phyloP scores from a whole-genome alignment of 192 early-diverging fungal genomes.

The Entomortierella chlamydospora region DNA sequence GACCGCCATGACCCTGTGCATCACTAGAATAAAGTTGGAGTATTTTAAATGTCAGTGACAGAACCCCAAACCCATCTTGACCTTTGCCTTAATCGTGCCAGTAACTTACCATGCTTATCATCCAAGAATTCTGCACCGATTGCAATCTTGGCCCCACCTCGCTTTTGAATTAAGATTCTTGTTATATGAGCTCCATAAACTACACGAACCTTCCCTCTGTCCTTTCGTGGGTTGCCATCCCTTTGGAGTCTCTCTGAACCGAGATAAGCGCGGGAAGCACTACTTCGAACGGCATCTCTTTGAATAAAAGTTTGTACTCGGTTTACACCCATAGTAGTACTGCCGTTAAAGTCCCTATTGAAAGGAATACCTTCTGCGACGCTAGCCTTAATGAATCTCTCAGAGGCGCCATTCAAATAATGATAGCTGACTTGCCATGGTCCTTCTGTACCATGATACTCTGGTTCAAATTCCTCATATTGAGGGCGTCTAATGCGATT shows the following conservation, averaged over 20 bases:
- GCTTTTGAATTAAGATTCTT: constrained; percentile 24
- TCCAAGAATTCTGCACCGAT: constrained; percentile 47
- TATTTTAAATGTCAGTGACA: no score
- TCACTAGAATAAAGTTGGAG: constrained; percentile 11
- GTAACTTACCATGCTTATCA: constrained; percentile 15
- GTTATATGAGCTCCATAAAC: constrained; percentile 44
- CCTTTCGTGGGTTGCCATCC: constrained; percentile 10
- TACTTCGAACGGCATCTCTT: constrained; percentile 37
- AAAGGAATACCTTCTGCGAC: constrained; percentile 30
- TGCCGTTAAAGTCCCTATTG: constrained; percentile 44
- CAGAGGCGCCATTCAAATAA: constrained; percentile 8
- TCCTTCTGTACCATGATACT: constrained; percentile 32
- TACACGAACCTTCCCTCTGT: constrained; percentile 30
- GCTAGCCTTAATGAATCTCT: constrained; percentile 26
- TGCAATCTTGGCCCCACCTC: constrained; percentile 29
- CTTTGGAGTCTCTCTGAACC: constrained; percentile 13
- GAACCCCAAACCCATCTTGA: no score
- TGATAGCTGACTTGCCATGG: constrained; percentile 46
- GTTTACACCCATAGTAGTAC: constrained; percentile 27
- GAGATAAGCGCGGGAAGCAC: constrained; percentile 32
- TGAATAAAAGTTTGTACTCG: constrained; percentile 44
- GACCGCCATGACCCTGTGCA: constrained; percentile 28
- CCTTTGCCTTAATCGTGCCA: background rate
- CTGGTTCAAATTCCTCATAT: constrained; percentile 27
- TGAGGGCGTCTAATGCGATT: constrained; percentile 21